These are phyloP conservation scores for Ricinus communis DNA, from an alignment of 345 rosid species.

Conservation along the genomic window DNA sequence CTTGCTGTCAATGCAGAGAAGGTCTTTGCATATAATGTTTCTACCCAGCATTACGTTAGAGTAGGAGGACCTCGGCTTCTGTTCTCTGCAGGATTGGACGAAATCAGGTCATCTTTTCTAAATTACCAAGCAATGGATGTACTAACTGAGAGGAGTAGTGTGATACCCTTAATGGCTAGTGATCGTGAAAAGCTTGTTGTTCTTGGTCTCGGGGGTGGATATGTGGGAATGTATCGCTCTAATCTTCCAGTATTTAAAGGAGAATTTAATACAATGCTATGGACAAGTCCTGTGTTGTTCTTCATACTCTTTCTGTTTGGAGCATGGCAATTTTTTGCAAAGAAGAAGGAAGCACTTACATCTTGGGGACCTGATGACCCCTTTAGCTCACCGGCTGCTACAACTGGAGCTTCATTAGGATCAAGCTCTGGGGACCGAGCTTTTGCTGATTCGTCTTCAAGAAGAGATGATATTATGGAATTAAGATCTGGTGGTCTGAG, in stretches of 20 bases:
- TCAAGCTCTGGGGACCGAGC: constrained; percentile 56
- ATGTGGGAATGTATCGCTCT: constrained; percentile 75
- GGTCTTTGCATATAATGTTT: constrained; percentile 77
- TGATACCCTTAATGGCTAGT: constrained; percentile 62
- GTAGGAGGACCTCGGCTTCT: constrained; percentile 66
- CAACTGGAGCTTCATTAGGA: constrained; percentile 46
- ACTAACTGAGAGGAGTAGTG: constrained; percentile 20
- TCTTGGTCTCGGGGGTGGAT: constrained; percentile 79
- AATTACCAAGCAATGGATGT: constrained; percentile 42
- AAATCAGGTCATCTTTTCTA: constrained; percentile 72
- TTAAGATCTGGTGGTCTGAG: constrained; percentile 52
- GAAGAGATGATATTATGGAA: constrained; percentile 60
- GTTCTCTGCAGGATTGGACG: constrained; percentile 73
- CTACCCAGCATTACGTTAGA: constrained; percentile 73
- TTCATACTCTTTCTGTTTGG: constrained; percentile 76
- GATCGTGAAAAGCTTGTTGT: constrained; percentile 80
- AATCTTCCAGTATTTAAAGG: constrained; percentile 61
- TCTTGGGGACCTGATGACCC: constrained; percentile 97
- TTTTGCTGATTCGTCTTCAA: constrained; percentile 57
- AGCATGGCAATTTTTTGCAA: constrained; percentile 93
- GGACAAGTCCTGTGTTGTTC: constrained; percentile 85
- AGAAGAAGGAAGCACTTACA: constrained; percentile 92
- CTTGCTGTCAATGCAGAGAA: constrained; percentile 57
- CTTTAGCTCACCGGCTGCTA: constrained; percentile 51
- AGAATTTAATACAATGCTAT: constrained; percentile 68